Evolutionary conservation across 306 rosid species (phyloP).

Genomic region (Pterocarpus santalinus): DNA sequence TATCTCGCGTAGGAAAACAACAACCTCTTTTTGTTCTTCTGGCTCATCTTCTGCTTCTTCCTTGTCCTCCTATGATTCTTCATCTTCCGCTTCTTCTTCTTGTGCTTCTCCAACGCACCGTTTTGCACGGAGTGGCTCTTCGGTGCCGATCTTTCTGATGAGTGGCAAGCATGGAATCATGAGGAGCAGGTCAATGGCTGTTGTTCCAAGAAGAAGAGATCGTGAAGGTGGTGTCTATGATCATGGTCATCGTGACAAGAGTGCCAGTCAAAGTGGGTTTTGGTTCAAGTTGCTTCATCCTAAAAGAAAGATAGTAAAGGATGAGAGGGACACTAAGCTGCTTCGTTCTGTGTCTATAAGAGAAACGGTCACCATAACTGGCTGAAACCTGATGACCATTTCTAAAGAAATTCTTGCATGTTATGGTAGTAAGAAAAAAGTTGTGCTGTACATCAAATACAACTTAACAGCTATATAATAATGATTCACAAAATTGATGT

Average conservation of each 20-base stretch:
- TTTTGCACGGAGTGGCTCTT: neutral
- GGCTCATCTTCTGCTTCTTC: conserved; percentile 51
- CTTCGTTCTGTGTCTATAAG: conserved; percentile 52
- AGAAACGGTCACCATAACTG: conserved; percentile 10
- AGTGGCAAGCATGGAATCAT: conserved; percentile 49
- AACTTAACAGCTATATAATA: no score
- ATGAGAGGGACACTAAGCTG: conserved; percentile 12
- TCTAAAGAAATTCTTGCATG: no score
- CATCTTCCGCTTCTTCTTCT: conserved; percentile 61
- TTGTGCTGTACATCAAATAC: no score
- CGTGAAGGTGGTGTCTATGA: neutral
- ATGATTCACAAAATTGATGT: no score
- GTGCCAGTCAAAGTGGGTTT: conserved; percentile 53
- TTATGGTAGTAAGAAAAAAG: no score
- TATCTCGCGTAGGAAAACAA: conserved; percentile 23
- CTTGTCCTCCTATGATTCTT: conserved; percentile 55
- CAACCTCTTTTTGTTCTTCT: conserved; percentile 22
- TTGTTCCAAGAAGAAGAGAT: conserved; percentile 45
- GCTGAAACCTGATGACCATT: neutral
- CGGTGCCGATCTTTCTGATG: conserved; percentile 39
- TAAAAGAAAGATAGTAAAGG: conserved; percentile 49
- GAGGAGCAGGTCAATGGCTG: conserved; percentile 62
- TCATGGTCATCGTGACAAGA: neutral
- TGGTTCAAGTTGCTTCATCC: conserved; percentile 63
- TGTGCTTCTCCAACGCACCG: conserved; percentile 60